Evolutionary conservation across 2,329 filamentous ascomycete genomes (phyloP).

Genomic region (Trichoderma endophyticum): DNA sequence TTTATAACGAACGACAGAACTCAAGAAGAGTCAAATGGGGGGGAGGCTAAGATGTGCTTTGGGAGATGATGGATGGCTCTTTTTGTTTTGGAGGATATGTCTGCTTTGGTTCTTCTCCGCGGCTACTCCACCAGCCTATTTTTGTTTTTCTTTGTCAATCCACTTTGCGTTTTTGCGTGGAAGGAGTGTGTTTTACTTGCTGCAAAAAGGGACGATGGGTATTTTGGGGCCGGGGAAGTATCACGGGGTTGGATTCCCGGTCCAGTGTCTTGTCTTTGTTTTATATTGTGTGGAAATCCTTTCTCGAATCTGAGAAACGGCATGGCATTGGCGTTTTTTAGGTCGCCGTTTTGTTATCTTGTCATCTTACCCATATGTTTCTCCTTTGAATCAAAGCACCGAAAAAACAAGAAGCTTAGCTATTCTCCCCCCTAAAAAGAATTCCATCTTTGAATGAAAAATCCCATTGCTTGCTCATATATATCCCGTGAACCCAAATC

Average conservation of each 20-base stretch:
- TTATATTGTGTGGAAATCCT: conserved; percentile 1
- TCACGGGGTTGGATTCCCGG: background rate
- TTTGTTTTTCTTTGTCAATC: background rate
- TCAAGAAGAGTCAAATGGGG: background rate
- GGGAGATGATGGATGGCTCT: background rate
- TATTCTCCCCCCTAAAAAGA: background rate
- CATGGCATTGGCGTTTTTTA: conserved; percentile 15
- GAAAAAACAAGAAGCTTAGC: background rate
- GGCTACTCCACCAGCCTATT: conserved; percentile 3
- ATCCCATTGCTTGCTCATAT: background rate
- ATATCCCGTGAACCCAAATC: background rate
- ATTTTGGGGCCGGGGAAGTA: background rate
- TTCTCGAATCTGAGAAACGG: conserved; percentile 21
- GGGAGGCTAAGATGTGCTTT: background rate
- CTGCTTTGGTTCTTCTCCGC: background rate
- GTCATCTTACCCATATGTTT: background rate
- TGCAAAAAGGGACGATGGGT: background rate
- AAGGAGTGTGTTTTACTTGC: background rate
- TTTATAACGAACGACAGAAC: background rate
- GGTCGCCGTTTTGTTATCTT: conserved; percentile 13
- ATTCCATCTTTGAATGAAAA: background rate
- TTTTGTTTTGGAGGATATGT: background rate
- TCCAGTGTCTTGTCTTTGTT: background rate
- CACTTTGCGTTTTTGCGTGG: background rate
- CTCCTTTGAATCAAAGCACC: background rate